Conservation (phyloP, 148 eudicot species). For the Fagopyrum esculentum region DNA sequence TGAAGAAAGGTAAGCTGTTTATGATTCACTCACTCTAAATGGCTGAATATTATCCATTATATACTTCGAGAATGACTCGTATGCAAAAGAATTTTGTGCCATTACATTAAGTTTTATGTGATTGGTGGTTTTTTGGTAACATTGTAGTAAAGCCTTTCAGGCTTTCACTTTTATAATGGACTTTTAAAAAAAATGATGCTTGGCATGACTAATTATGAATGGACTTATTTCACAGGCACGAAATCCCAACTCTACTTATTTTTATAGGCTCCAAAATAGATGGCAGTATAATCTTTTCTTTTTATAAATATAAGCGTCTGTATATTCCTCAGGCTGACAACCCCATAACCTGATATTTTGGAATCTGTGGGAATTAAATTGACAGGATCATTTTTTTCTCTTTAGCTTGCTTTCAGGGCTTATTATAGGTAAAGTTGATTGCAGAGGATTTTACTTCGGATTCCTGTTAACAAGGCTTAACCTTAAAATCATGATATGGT, state of each 20-base stretch:
- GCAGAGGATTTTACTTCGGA: not conserved
- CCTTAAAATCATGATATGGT: not conserved
- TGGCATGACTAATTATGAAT: too few species aligned
- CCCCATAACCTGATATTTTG: not conserved
- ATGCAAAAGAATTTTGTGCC: not conserved
- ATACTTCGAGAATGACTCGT: not conserved
- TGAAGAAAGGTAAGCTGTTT: conserved; percentile 30
- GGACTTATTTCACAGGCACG: too few species aligned
- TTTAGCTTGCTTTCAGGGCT: not conserved
- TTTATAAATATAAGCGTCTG: too few species aligned
- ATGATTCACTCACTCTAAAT: not conserved
- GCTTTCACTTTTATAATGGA: too few species aligned
- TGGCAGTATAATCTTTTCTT: too few species aligned
- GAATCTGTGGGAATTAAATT: not conserved
- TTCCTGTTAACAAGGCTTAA: not conserved
- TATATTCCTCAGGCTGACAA: too few species aligned
- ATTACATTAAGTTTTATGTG: not conserved
- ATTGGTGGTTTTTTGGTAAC: not conserved
- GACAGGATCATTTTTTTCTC: conserved; percentile 5
- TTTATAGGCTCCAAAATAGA: too few species aligned
- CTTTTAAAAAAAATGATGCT: too few species aligned
- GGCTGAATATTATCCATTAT: not conserved
- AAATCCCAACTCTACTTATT: too few species aligned
- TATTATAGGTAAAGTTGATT: not conserved
- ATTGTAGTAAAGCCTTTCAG: too few species aligned